A percentile compares a stretch with the other conserved stretches of the same genome.
Conservation (phyloP, 257 asterid genomes). For the Solanum etuberosum region DNA sequence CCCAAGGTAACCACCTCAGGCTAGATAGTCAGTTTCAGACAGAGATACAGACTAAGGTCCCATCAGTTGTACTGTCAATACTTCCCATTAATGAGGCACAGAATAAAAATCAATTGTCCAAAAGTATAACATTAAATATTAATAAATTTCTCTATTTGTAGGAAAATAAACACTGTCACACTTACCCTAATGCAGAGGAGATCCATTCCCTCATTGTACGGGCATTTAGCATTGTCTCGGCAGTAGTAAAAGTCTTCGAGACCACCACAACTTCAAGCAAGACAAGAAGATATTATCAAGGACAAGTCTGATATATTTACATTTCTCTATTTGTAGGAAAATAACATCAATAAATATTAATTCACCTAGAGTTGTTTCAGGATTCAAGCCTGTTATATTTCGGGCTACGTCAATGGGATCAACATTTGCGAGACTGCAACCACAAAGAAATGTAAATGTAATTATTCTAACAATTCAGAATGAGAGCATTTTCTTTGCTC, state of each 20-base stretch:
- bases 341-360: background rate
- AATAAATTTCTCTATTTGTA: background rate
- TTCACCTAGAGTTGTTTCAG: conserved; percentile 93
- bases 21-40: background rate
- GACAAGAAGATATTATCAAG: background rate
- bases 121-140: background rate
- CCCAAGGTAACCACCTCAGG: background rate
- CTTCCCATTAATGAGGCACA: background rate
- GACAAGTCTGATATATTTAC: background rate
- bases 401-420: conserved; percentile 93
- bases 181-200: conserved; percentile 84
- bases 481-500: background rate
- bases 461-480: background rate
- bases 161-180: background rate
- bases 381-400: conserved; percentile 73
- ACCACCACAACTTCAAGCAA: conserved; percentile 78
- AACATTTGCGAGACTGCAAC: conserved; percentile 89
- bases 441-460: background rate
- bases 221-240: conserved; percentile 98
- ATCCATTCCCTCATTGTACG: conserved; percentile 98
- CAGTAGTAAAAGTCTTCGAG: conserved; percentile 95
- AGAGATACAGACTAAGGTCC: background rate
- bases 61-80: background rate
- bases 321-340: background rate
- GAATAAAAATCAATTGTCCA: background rate